These are phyloP conservation scores for Pleurotus djamor DNA, from an alignment of 768 basidiomycete genomes.

Conservation along the genomic window DNA sequence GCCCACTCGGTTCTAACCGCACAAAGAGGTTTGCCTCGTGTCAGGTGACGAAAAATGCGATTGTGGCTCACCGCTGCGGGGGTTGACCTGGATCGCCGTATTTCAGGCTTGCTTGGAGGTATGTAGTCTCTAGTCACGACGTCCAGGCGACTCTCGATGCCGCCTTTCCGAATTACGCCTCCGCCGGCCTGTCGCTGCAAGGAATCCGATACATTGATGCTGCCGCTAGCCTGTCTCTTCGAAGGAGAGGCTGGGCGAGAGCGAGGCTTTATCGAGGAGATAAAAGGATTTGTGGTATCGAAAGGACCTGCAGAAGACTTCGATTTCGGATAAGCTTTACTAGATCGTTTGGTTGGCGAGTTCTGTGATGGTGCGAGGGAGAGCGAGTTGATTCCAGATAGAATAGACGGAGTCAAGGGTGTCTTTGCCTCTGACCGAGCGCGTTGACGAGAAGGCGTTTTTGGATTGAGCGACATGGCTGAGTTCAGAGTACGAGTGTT, in stretches of 20 bases:
- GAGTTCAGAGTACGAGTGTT: not conserved
- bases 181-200: slow-evolving; percentile 60
- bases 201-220: slow-evolving; percentile 48
- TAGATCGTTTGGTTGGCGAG: slow-evolving; percentile 20
- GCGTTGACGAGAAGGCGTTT: slow-evolving; percentile 47
- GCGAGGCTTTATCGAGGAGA: slow-evolving; percentile 42
- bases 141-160: slow-evolving; percentile 73
- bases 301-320: slow-evolving; percentile 32
- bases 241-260: slow-evolving; percentile 63
- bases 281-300: slow-evolving; percentile 64
- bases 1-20: slow-evolving; percentile 41
- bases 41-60: slow-evolving; percentile 11
- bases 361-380: slow-evolving; percentile 32
- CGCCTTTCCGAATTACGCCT: slow-evolving; percentile 76
- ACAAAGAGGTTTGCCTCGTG: slow-evolving; percentile 2
- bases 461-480: slow-evolving; percentile 20
- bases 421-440: slow-evolving; percentile 50
- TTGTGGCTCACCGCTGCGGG: slow-evolving; percentile 49
- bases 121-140: slow-evolving; percentile 78
- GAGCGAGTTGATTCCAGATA: slow-evolving; percentile 37
- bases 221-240: slow-evolving; percentile 52
- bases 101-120: slow-evolving; percentile 57
- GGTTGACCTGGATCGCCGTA: slow-evolving; percentile 74
- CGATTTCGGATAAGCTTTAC: slow-evolving; percentile 9
- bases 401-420: slow-evolving; percentile 45